Evolutionary conservation across 1,284 basidiomycete species (phyloP).

Genomic region (Rhodotorula sp.): DNA sequence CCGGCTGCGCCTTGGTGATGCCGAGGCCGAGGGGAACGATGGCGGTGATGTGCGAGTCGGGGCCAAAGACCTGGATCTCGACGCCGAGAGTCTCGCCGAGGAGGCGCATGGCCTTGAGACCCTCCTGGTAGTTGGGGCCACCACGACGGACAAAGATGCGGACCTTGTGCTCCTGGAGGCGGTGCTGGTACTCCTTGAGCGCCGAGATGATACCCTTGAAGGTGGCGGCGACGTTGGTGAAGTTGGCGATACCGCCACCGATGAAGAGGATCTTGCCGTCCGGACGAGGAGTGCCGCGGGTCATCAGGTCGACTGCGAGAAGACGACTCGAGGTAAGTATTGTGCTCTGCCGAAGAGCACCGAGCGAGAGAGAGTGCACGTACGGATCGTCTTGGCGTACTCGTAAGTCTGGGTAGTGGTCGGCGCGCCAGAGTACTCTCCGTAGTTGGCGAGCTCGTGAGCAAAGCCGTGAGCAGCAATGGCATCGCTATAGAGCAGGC

Average conservation of each 20-base stretch:
- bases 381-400: constrained; percentile 96
- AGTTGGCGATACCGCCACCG: constrained; percentile 99
- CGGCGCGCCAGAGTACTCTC: constrained; percentile 98
- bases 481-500: constrained; percentile 61
- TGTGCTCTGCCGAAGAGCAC: background rate
- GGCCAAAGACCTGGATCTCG: constrained; percentile 88
- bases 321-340: too few species aligned
- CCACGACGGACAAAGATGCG: constrained; percentile 96
- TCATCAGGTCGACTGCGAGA: constrained; percentile 79
- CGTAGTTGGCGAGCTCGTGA: constrained; percentile 98
- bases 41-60: constrained; percentile 97
- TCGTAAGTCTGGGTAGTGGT: constrained; percentile 98
- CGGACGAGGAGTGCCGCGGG: constrained; percentile 75
- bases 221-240: constrained; percentile 95
- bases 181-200: constrained; percentile 87
- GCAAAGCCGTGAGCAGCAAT: constrained; percentile 97
- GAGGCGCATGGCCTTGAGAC: constrained; percentile 96
- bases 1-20: constrained; percentile 55
- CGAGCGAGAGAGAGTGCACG: constrained; percentile 47
- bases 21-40: constrained; percentile 95
- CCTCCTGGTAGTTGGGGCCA: constrained; percentile 99
- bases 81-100: constrained; percentile 97
- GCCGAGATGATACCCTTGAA: constrained; percentile 99
- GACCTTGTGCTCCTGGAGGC: constrained; percentile 79
- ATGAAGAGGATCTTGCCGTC: constrained; percentile 99